phyloP scores from a whole-genome alignment of 2,329 filamentous ascomycete genomes.

The Aureobasidium sp. region DNA sequence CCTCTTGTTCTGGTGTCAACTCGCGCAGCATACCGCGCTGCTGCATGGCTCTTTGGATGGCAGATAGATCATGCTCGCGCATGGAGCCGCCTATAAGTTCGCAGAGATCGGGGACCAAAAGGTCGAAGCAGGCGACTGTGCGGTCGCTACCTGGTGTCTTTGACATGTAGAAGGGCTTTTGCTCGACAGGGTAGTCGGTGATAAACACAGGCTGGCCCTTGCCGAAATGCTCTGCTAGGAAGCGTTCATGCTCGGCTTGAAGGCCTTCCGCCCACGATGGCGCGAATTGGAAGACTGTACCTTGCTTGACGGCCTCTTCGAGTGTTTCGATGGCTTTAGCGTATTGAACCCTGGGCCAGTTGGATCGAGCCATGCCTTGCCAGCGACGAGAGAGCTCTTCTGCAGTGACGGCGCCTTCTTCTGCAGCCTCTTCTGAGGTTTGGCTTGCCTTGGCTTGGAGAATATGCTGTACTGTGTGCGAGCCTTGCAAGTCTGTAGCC shows the following conservation, averaged over 20 bases:
- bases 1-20: conserved; percentile 7
- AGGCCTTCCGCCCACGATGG: conserved; percentile 69
- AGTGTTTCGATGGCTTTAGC: conserved; percentile 66
- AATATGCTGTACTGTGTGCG: conserved; percentile 36
- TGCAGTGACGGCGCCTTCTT: conserved; percentile 36
- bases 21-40: conserved; percentile 50
- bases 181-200: conserved; percentile 78
- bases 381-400: conserved; percentile 60
- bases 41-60: conserved; percentile 65
- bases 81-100: conserved; percentile 85
- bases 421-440: conserved; percentile 26
- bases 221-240: conserved; percentile 63
- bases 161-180: conserved; percentile 91
- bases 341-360: conserved; percentile 82
- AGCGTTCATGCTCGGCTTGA: conserved; percentile 89
- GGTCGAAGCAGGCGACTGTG: conserved; percentile 88
- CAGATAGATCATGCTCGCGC: conserved; percentile 69
- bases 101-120: conserved; percentile 76
- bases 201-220: conserved; percentile 71
- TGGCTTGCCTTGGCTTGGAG: conserved; percentile 31
- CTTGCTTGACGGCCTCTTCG: conserved; percentile 39
- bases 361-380: conserved; percentile 61
- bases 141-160: conserved; percentile 37
- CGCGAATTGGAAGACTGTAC: conserved; percentile 55
- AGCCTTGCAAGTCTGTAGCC: conserved; percentile 32